Percentiles rank a stretch among this genome's conserved stretches.
These are phyloP conservation scores for Magnaporthales sp. DNA, from an alignment of 2,329 filamentous ascomycete species.

Conservation along the genomic window DNA sequence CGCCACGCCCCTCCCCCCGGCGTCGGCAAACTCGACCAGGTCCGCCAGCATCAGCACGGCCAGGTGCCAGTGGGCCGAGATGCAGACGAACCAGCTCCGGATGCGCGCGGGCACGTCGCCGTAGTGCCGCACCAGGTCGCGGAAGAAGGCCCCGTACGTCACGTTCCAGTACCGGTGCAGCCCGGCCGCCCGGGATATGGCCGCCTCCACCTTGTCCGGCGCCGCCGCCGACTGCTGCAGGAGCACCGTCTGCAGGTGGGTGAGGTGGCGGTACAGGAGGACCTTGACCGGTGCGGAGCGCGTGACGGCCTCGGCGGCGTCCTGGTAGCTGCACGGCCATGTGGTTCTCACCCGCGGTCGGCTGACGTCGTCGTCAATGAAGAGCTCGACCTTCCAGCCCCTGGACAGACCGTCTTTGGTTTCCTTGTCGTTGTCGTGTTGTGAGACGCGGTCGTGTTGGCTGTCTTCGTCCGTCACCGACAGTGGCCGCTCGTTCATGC, in stretches of 20 bases:
- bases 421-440: slow-evolving; percentile 14
- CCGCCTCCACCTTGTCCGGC: slow-evolving; percentile 33
- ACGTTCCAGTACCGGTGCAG: slow-evolving; percentile 48
- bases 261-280: slow-evolving; percentile 46
- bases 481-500: slow-evolving; percentile 33
- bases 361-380: slow-evolving; percentile 23
- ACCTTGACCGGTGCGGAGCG: slow-evolving; percentile 50
- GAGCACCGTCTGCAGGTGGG: slow-evolving; percentile 44
- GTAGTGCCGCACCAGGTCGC: slow-evolving; percentile 40
- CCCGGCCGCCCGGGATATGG: slow-evolving; percentile 35
- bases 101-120: slow-evolving; percentile 40
- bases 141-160: slow-evolving; percentile 41
- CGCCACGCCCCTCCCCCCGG: slow-evolving; percentile 19
- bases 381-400: slow-evolving; percentile 23
- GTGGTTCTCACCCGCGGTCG: slow-evolving; percentile 12
- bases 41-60: slow-evolving; percentile 47
- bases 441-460: slow-evolving; percentile 21
- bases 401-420: slow-evolving; percentile 7
- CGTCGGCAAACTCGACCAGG: slow-evolving; percentile 40
- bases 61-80: slow-evolving; percentile 50
- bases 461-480: slow-evolving; percentile 31
- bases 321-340: slow-evolving; percentile 48
- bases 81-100: slow-evolving; percentile 51
- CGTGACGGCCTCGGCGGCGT: slow-evolving; percentile 37
- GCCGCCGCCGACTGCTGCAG: slow-evolving; percentile 23